Evolutionary conservation across 1,284 basidiomycete species (phyloP), one percentile per base, ranked within the genome.

Genomic region (Athelia psychrophila): DNA sequence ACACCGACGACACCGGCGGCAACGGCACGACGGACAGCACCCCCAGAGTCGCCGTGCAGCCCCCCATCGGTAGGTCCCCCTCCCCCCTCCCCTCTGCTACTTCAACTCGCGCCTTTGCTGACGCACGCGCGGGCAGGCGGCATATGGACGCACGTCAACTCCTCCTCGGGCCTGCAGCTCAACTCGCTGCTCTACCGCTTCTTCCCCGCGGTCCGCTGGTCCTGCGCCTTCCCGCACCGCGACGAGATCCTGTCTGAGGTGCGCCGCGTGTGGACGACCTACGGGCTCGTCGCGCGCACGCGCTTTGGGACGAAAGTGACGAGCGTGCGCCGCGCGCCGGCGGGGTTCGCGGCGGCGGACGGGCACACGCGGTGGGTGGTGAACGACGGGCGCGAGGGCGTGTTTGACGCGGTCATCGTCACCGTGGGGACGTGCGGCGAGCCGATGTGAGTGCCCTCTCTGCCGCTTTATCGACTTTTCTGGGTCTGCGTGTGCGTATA

Each of bases 131-230:
- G n/a, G n/a, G n/a, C n/a, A n/a, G 79, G 80, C 19, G 83, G 83
- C 0, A 83, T 86, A 44, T 86, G 84, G 84, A 67, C 79, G 1
- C 73, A 78, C 45, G 83, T 84, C 47, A 86, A 85, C 63, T 70
- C 66, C 8, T 82, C 82, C 0, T 81, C 78, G 1, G 79, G 80
- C 6, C 68, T 86, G 0, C 84, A 86, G 64, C 76, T 86, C 54
- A 84, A 82, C 63, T 81, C 78, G 9, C 55, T 84, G 24, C 64
- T 83, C 33, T 82, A 82, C 58, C 77, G 79, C 38, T 81, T 81
- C 61, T 76, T 79, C 54, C 79, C 79, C 16, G 70, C 60, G 8
- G 68, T 81, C 1, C 58, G 74, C 15, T 81, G 79, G 78, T 60
- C 63, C 24, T 55, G 61, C 48, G 71, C 70, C 1, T 86, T 83